These are phyloP conservation scores for Penicillium paneum DNA, from an alignment of 2,329 filamentous ascomycete genomes.

Conservation along the genomic window DNA sequence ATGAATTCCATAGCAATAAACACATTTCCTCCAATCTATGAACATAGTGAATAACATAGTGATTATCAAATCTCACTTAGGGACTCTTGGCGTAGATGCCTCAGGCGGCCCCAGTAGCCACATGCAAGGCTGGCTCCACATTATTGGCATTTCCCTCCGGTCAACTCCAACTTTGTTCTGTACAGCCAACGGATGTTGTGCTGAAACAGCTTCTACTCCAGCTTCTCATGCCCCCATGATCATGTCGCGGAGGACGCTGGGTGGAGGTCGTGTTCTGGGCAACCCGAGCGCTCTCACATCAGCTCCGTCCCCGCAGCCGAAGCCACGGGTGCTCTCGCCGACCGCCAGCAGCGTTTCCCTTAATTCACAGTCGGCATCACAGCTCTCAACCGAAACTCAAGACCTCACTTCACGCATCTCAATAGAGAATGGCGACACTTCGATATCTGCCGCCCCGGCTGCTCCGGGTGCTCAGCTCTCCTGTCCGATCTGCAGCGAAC, in stretches of 20 bases:
- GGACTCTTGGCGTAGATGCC: slow-evolving; percentile 12
- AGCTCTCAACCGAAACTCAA: slow-evolving; percentile 67
- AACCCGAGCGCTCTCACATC: slow-evolving; percentile 77
- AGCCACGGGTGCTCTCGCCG: slow-evolving; percentile 54
- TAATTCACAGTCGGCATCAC: slow-evolving; percentile 68
- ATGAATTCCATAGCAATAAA: background rate
- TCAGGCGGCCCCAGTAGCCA: slow-evolving; percentile 7
- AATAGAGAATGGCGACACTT: slow-evolving; percentile 57
- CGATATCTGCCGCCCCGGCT: slow-evolving; percentile 48
- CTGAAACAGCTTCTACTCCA: slow-evolving; percentile 15
- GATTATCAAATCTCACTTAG: background rate
- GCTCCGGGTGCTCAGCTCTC: slow-evolving; percentile 67
- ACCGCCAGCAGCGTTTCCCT: slow-evolving; percentile 73
- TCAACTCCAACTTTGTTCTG: slow-evolving; percentile 14
- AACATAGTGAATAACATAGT: background rate
- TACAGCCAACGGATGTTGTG: slow-evolving; percentile 20
- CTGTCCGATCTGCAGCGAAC: slow-evolving; percentile 97
- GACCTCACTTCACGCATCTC: slow-evolving; percentile 81
- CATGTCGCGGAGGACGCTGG: slow-evolving; percentile 84
- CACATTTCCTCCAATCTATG: background rate
- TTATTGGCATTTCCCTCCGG: slow-evolving; percentile 13
- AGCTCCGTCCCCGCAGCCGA: slow-evolving; percentile 43
- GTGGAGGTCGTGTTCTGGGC: slow-evolving; percentile 86
- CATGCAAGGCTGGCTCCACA: slow-evolving; percentile 18
- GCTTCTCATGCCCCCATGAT: slow-evolving; percentile 40